Evolutionary conservation across 2,329 filamentous ascomycete species (phyloP).

Genomic region (Stenocarpella maydis): DNA sequence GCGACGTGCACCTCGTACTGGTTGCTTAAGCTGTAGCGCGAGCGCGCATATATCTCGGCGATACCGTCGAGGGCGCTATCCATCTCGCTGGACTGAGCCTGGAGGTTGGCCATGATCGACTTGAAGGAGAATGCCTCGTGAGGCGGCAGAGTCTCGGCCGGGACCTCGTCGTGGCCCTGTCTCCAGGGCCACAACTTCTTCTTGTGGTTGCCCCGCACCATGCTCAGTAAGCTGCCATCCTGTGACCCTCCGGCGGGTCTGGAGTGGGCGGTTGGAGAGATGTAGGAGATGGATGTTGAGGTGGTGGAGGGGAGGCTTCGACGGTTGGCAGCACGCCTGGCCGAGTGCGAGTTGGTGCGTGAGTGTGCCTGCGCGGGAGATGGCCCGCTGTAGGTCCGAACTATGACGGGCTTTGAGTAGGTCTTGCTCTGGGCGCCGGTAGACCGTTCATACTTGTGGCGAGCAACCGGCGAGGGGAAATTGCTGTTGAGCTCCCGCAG

Average conservation of each 20-base stretch:
- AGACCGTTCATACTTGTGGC: conserved; percentile 65
- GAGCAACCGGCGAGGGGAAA: conserved; percentile 56
- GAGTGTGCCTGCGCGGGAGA: conserved; percentile 45
- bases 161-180: conserved; percentile 37
- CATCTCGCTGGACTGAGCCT: conserved; percentile 50
- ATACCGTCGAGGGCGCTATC: conserved; percentile 69
- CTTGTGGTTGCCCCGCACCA: conserved; percentile 54
- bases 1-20: conserved; percentile 72
- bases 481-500: conserved; percentile 67
- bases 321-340: conserved; percentile 43
- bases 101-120: conserved; percentile 64
- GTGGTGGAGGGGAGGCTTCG: conserved; percentile 44
- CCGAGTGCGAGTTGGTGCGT: conserved; percentile 38
- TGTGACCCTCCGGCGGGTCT: conserved; percentile 43
- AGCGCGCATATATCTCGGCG: conserved; percentile 72
- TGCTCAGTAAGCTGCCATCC: conserved; percentile 51
- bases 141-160: conserved; percentile 61
- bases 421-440: conserved; percentile 64
- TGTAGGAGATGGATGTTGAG: conserved; percentile 39
- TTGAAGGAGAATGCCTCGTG: conserved; percentile 72
- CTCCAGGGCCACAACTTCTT: conserved; percentile 44
- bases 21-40: conserved; percentile 70
- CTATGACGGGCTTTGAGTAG: conserved; percentile 71
- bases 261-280: conserved; percentile 39
- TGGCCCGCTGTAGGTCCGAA: conserved; percentile 67